phyloP scores from a whole-genome alignment of 2,329 filamentous ascomycete genomes.

The Exophiala sideris region DNA sequence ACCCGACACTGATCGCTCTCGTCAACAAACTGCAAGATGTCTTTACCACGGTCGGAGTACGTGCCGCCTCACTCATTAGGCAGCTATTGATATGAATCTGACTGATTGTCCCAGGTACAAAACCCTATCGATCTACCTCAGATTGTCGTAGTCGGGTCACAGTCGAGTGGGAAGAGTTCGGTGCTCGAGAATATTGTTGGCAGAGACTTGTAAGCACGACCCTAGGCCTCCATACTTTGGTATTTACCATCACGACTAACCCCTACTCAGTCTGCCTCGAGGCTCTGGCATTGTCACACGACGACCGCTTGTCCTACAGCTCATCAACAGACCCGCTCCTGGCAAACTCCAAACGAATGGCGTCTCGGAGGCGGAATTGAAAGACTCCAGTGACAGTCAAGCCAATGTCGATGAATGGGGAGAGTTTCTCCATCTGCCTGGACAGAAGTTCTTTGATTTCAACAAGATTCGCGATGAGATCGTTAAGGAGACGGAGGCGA shows the following conservation, averaged over 20 bases:
- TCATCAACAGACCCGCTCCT: constrained; percentile 79
- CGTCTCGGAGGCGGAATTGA: constrained; percentile 61
- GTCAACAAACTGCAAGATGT: constrained; percentile 99
- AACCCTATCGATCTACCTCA: constrained; percentile 98
- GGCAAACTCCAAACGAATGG: constrained; percentile 67
- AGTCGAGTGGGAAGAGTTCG: constrained; percentile 99
- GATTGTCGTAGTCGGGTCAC: constrained; percentile 96
- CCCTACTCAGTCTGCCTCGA: constrained; percentile 71
- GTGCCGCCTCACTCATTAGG: constrained; percentile 33
- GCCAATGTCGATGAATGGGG: constrained; percentile 96
- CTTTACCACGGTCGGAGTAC: constrained; percentile 88
- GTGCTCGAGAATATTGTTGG: constrained; percentile 98
- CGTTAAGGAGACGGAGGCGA: constrained; percentile 89
- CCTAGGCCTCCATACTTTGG: constrained; percentile 17
- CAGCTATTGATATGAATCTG: constrained; percentile 27
- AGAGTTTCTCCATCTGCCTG: constrained; percentile 96
- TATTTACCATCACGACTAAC: constrained; percentile 31
- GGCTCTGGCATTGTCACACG: constrained; percentile 96
- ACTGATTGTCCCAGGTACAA: constrained; percentile 65
- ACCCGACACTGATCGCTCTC: constrained; percentile 69
- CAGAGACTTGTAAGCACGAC: constrained; percentile 81
- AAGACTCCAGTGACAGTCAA: constrained; percentile 71
- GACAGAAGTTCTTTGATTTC: constrained; percentile 97
- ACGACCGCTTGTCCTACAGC: constrained; percentile 91
- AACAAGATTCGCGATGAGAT: constrained; percentile 98